Percentiles rank a stretch among this genome's conserved stretches.
Conservation (phyloP, 352 stramenopile species). For the Phytophthora melonis region DNA sequence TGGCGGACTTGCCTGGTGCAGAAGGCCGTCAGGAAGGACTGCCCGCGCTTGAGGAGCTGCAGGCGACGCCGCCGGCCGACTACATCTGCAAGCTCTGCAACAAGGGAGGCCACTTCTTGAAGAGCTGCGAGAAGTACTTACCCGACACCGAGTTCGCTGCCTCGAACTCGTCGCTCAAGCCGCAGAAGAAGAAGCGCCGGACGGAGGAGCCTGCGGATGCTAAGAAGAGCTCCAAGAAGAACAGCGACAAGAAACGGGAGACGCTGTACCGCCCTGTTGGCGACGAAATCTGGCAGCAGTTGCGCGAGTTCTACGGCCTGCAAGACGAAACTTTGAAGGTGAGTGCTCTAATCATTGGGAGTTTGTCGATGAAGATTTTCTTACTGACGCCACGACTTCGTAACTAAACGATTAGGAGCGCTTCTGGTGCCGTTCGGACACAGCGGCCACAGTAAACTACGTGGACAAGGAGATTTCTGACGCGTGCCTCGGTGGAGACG, state of each 20-base stretch:
- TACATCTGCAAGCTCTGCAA: slow-evolving; percentile 87
- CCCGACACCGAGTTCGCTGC: slow-evolving; percentile 53
- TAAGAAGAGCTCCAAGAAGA: slow-evolving; percentile 22
- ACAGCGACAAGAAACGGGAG: slow-evolving; percentile 61
- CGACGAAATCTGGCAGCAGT: slow-evolving; percentile 66
- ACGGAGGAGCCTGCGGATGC: slow-evolving; percentile 23
- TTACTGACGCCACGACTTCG: neutral
- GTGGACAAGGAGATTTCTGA: slow-evolving; percentile 75
- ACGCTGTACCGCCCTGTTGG: slow-evolving; percentile 75
- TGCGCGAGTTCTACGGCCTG: slow-evolving; percentile 77
- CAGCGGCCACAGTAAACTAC: slow-evolving; percentile 81
- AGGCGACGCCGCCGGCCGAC: slow-evolving; percentile 50
- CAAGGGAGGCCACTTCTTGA: slow-evolving; percentile 75
- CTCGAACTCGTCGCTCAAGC: slow-evolving; percentile 35
- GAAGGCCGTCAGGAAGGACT: slow-evolving; percentile 61
- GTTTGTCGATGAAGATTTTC: neutral
- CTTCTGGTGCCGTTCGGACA: slow-evolving; percentile 85
- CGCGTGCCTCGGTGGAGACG: slow-evolving; percentile 72
- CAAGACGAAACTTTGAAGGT: slow-evolving; percentile 61
- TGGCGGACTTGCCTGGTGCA: slow-evolving; percentile 58
- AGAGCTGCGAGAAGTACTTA: slow-evolving; percentile 71
- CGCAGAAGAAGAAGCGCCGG: slow-evolving; percentile 64
- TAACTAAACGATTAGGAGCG: slow-evolving; percentile 31
- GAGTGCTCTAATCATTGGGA: neutral
- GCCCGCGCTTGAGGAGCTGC: slow-evolving; percentile 55